phyloP scores from a whole-genome alignment of 192 early-diverging fungal genomes.

The Irineochytrium annulatum region DNA sequence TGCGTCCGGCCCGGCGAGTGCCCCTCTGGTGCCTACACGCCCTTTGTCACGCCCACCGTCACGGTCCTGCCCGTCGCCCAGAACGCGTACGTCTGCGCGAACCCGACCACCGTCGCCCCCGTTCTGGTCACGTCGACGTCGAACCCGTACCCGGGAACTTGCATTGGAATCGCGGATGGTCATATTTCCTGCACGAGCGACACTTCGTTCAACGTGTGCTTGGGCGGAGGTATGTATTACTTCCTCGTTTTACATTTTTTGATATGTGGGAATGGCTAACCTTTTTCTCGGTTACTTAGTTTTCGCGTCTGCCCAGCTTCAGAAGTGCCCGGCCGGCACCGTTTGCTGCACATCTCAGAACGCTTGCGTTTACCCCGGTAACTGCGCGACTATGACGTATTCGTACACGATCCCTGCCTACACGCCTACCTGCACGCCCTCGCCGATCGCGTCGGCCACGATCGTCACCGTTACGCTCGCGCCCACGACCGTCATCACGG shows the following conservation, averaged over 20 bases:
- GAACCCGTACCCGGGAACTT: no score
- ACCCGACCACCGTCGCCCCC: no score
- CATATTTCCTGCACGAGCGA: neutral
- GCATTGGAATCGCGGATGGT: neutral
- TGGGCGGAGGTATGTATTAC: neutral
- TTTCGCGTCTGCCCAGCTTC: neutral
- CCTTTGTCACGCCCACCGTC: neutral
- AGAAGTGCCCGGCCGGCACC: neutral
- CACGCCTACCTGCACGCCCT: neutral
- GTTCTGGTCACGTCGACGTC: no score
- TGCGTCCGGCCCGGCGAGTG: neutral
- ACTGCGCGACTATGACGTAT: neutral
- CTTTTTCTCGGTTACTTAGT: neutral
- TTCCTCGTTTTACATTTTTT: no score
- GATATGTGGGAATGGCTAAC: no score
- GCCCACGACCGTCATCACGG: slow-evolving; percentile 1
- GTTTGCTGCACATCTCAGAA: slow-evolving; percentile 14
- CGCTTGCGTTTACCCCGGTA: neutral
- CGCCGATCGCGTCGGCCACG: neutral
- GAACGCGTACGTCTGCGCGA: no score
- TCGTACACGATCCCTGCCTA: no score
- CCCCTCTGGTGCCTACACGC: neutral
- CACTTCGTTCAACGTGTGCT: neutral
- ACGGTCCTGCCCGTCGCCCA: no score
- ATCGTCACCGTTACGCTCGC: neutral